Base-by-base conservation (phyloP, 2,329 filamentous ascomycete species). In the Fusarium sp. region DNA sequence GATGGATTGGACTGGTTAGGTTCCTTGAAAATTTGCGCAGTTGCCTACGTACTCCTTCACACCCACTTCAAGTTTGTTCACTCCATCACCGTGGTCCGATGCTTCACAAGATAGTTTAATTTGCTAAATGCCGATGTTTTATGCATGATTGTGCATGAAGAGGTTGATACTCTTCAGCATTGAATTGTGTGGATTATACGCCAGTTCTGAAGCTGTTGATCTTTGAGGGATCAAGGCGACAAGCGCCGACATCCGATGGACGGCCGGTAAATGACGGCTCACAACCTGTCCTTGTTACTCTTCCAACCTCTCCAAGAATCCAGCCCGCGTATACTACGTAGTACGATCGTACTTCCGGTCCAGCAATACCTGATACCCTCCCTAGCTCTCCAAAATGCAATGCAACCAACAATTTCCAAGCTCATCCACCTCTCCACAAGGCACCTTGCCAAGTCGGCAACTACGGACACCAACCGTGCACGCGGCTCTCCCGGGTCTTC, bases 371-470 rank as follows among this genome's bases (percentile, higher is more conserved):
- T 54, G 48, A 52, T 52, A 52, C 48, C 48, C 18, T 13, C 48
- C 48, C 48, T n/a, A 54, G 48, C 27, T 48, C 43, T 48, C 25
- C 25, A 52, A 52, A 52, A 30, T 52, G 48, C 48, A 54, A 54
- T 64, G 32, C 13, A 70, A 67, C 27, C 27, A 27, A 48, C 41
- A 48, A 20, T 41, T 41, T 61, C 58, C n/a, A 34, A 45, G 34
- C n/a, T 48, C 30, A 10, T 16, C 41, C 32, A 35, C 32, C 35
- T 57, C 52, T 66, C 34, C 43, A 37, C 61, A 68, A 69, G 54
- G 30, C 11, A 37, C 30, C 14, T 48, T n/a, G 72, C 72, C 72
- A 75, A 75, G 73, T 68, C 70, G 73, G 70, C 60, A 74, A 32
- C 72, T 13, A 66, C 72, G 72, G 72, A 59, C 69, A 72, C 48